phyloP scores from a whole-genome alignment of 345 rosid genomes.

The Aquilaria malaccensis region DNA sequence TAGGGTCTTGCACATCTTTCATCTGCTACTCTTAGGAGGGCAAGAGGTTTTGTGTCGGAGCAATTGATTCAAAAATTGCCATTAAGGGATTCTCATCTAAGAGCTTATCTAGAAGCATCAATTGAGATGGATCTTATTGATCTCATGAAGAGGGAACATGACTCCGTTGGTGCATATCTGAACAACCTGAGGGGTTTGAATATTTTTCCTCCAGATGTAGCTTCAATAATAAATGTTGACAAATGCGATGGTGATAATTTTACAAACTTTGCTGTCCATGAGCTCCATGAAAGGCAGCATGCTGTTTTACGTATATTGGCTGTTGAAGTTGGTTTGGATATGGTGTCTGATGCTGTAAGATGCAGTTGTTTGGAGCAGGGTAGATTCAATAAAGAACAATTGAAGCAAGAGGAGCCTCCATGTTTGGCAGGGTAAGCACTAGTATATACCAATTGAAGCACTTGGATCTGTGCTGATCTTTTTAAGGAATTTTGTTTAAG shows the following conservation, averaged over 20 bases:
- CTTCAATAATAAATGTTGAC: slow-evolving; percentile 8
- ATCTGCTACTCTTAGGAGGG: slow-evolving; percentile 35
- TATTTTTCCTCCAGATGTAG: slow-evolving; percentile 2
- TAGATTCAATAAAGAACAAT: slow-evolving; percentile 20
- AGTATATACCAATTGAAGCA: slow-evolving; percentile 3
- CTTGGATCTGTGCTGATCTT: background rate
- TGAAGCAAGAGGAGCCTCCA: slow-evolving; percentile 16
- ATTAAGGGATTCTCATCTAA: slow-evolving; percentile 60
- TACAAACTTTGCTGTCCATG: slow-evolving; percentile 25
- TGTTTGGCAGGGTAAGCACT: slow-evolving; percentile 23
- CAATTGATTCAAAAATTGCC: slow-evolving; percentile 44
- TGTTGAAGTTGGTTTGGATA: slow-evolving; percentile 33
- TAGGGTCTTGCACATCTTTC: slow-evolving; percentile 79
- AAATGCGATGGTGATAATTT: slow-evolving; percentile 20
- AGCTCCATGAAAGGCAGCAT: slow-evolving; percentile 45
- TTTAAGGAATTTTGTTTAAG: too few species aligned
- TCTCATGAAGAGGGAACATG: slow-evolving; percentile 18
- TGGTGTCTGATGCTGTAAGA: slow-evolving; percentile 32
- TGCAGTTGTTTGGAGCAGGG: slow-evolving; percentile 9
- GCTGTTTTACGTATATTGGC: slow-evolving; percentile 41
- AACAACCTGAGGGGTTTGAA: slow-evolving; percentile 23
- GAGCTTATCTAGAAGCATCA: slow-evolving; percentile 48
- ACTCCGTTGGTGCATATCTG: slow-evolving; percentile 23
- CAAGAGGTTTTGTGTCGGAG: slow-evolving; percentile 33
- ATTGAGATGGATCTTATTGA: slow-evolving; percentile 41